Base-by-base conservation (phyloP, 495 filamentous ascomycete genomes). In the Xylaria intraflava region DNA sequence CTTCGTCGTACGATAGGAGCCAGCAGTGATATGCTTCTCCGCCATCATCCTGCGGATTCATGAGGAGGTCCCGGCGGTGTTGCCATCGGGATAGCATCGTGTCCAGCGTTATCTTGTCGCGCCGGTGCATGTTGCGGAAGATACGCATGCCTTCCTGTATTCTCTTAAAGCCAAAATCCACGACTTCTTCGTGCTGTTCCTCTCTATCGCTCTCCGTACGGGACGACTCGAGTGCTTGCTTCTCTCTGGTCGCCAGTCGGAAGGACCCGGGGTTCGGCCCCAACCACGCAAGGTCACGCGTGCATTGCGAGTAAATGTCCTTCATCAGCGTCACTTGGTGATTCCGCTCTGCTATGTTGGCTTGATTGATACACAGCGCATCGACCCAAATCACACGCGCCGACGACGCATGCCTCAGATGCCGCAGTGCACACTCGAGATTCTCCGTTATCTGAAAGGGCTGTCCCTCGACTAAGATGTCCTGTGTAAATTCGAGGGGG, bases 281-380 rank as follows among this genome's bases (percentile, higher is more conserved):
- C 19, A 72, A 58, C 65, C 67, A 71, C 19, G 62, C 52, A 9
- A 66, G 33, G 8, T 67, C 62, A 1, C 30, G 16, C 1, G 16
- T 44, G 6, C 69, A 65, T 14, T 33, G 33, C 4, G 33, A 42
- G 33, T 67, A 73, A 14, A 73, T 65, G 6, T 61, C 49, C 0
- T 53, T 50, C 68, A 72, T 73, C 4, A 62, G 44, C 1, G 36
- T 36, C 3, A 73, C 61, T 52, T 73, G 70, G 1, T 50, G 40
- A 16, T 51, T 59, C 14, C 62, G 62, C 48, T 73, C 70, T 6
- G 46, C 31, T 1, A 50, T 33, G 50, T 71, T 52, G 2, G 51
- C n/a, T 53, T 70, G 69, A 38, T 72, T 62, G 50, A 72, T 67
- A 49, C 68, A 71, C 20, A 69, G 55, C 14, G 60, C 62, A 48